Percentiles rank a stretch among this genome's conserved stretches.
phyloP scores from a whole-genome alignment of 1,284 basidiomycete genomes.

The Vanrija sp. region DNA sequence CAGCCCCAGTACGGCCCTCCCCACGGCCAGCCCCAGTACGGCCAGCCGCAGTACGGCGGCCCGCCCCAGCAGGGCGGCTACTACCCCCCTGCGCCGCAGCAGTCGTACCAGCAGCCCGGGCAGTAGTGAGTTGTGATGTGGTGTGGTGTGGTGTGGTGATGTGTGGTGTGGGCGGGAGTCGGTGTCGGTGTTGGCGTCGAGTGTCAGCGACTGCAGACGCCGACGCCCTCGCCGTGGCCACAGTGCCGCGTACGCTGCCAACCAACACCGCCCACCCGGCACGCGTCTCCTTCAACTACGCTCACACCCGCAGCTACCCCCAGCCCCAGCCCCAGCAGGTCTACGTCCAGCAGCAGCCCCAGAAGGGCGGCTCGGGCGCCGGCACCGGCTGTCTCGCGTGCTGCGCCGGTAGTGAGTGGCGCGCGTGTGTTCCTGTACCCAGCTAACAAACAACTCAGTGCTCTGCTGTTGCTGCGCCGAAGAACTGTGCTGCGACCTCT shows the following conservation, averaged over 20 bases:
- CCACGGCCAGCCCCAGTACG: neutral
- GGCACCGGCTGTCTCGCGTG: conserved; percentile 30
- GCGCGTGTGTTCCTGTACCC: neutral
- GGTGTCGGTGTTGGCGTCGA: too few relatives aligned
- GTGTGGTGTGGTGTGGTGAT: neutral
- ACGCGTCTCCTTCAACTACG: neutral
- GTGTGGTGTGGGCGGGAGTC: neutral
- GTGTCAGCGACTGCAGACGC: neutral
- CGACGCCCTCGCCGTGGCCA: too few relatives aligned
- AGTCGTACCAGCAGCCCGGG: conserved; percentile 20
- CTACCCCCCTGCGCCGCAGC: conserved; percentile 40
- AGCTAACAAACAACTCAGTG: conserved; percentile 12
- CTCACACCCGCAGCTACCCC: conserved; percentile 28
- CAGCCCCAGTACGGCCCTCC: neutral
- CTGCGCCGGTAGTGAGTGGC: conserved; percentile 31
- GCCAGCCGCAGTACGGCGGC: conserved; percentile 25
- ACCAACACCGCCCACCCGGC: neutral
- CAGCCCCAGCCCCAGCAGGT: conserved; percentile 45
- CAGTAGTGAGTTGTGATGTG: conserved; percentile 23
- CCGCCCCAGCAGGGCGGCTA: conserved; percentile 26
- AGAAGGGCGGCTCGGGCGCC: conserved; percentile 16
- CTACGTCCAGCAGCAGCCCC: conserved; percentile 38
- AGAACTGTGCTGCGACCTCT: conserved; percentile 5
- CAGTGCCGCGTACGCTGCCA: neutral
- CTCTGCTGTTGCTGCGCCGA: conserved; percentile 44